A percentile compares a stretch with the other conserved stretches of the same genome.
Evolutionary conservation across 305 asterid genomes (phyloP).

Genomic region (Fraxinus ornus): DNA sequence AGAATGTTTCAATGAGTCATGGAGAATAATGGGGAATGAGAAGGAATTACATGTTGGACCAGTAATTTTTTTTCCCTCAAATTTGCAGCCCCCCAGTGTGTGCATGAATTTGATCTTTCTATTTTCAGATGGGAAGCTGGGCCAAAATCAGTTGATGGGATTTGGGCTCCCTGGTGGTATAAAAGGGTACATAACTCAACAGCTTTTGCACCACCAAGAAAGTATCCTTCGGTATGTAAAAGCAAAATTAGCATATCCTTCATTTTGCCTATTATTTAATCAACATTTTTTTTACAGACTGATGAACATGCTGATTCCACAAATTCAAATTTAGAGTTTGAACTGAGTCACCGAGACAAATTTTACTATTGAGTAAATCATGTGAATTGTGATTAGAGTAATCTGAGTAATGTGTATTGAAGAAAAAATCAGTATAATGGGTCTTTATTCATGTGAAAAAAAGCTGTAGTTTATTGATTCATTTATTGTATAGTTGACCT

Average conservation of each 20-base stretch:
- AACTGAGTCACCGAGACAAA: neutral
- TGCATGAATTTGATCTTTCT: slow-evolving; percentile 2
- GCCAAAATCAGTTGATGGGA: slow-evolving; percentile 49
- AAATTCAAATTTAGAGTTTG: neutral
- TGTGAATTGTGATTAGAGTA: neutral
- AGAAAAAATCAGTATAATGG: neutral
- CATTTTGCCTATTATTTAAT: neutral
- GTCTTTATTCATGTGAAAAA: neutral
- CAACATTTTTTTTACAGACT: neutral
- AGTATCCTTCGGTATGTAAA: slow-evolving; percentile 39
- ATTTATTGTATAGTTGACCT: neutral
- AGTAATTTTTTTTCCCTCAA: neutral
- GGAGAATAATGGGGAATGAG: neutral
- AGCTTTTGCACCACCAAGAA: slow-evolving; percentile 33
- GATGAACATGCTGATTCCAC: neutral
- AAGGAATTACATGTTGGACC: neutral
- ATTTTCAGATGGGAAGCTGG: slow-evolving; percentile 57
- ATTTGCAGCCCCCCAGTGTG: neutral
- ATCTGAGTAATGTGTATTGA: neutral
- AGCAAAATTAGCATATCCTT: neutral
- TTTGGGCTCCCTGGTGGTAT: slow-evolving; percentile 64
- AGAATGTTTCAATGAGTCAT: neutral
- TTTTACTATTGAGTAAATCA: neutral
- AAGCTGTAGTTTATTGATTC: neutral
- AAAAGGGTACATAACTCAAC: slow-evolving; percentile 39